Percentiles rank a stretch among this genome's conserved stretches.
Conservation (phyloP, 176 grass and related monocot genomes). For the Zea mays region DNA sequence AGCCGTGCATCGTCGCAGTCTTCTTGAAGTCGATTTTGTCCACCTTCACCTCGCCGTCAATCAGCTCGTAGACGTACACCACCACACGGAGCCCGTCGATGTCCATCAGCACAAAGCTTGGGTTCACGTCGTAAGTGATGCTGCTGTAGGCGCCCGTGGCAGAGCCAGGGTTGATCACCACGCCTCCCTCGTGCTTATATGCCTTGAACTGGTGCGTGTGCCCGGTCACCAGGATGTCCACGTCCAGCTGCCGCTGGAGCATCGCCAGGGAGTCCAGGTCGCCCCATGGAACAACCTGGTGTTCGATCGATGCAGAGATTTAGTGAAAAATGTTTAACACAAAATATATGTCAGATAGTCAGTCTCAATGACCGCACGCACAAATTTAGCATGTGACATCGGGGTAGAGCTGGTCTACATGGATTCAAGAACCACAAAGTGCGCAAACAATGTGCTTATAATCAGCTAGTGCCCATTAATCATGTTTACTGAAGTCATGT, state of each 20-base stretch:
- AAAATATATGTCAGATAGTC: neutral
- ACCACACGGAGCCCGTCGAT: constrained; percentile 93
- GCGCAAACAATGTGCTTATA: neutral
- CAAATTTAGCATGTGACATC: neutral
- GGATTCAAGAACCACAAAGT: constrained; percentile 6
- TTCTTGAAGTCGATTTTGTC: constrained; percentile 99
- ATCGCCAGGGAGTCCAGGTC: constrained; percentile 95
- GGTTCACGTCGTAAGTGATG: constrained; percentile 94
- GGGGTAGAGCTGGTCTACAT: neutral
- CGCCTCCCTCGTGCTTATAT: constrained; percentile 95
- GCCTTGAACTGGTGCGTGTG: constrained; percentile 97
- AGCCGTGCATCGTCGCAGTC: constrained; percentile 60
- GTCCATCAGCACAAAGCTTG: constrained; percentile 97
- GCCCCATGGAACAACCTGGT: constrained; percentile 91
- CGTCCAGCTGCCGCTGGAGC: constrained; percentile 91
- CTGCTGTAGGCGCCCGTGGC: constrained; percentile 92
- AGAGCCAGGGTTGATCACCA: constrained; percentile 92
- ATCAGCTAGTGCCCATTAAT: neutral
- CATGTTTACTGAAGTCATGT: neutral
- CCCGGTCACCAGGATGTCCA: constrained; percentile 97
- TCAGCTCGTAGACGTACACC: constrained; percentile 96
- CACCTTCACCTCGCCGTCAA: constrained; percentile 95
- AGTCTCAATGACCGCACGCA: neutral
- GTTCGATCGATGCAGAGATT: neutral
- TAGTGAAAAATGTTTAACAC: neutral